A percentile compares a stretch with the other conserved stretches of the same genome.
These are phyloP conservation scores for Saccharum spontaneum DNA, from an alignment of 176 grass and related monocot genomes.

Conservation along the genomic window DNA sequence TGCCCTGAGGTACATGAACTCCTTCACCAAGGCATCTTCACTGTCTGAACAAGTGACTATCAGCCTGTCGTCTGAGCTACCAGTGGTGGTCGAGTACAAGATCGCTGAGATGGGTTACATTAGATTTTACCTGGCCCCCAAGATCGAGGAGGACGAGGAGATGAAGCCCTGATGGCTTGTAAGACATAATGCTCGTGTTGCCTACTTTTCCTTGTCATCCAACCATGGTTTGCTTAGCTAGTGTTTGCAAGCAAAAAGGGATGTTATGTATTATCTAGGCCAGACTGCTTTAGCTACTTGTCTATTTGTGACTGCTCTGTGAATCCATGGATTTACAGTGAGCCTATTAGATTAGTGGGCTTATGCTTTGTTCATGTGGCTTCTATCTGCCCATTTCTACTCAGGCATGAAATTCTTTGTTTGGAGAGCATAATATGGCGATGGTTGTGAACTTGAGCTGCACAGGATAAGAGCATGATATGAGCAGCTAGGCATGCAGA, in stretches of 20 bases:
- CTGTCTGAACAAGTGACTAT: conserved; percentile 73
- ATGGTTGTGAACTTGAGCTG: not conserved
- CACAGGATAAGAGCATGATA: too few species aligned
- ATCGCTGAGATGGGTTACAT: conserved; percentile 93
- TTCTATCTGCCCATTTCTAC: not conserved
- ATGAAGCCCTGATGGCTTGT: conserved; percentile 55
- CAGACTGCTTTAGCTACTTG: conserved; percentile 19
- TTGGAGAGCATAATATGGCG: not conserved
- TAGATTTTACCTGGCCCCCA: conserved; percentile 78
- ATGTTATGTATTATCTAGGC: conserved; percentile 20
- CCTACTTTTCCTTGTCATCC: not conserved
- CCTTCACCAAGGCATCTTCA: conserved; percentile 86
- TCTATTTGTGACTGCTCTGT: conserved; percentile 29
- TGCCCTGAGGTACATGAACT: conserved; percentile 94
- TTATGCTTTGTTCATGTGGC: conserved; percentile 17
- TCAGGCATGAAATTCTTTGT: not conserved
- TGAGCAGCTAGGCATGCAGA: too few species aligned
- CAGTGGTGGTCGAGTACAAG: conserved; percentile 93
- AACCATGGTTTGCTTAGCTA: not conserved
- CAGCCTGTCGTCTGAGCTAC: conserved; percentile 83
- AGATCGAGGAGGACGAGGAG: conserved; percentile 93
- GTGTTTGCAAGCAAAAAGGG: conserved; percentile 4
- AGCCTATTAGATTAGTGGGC: conserved; percentile 30
- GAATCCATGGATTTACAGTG: conserved; percentile 17
- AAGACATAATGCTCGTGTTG: not conserved